Percentiles rank a stretch among this genome's conserved stretches.
Conservation (phyloP, 352 stramenopile genomes). For the Pythium pyrilobum region DNA sequence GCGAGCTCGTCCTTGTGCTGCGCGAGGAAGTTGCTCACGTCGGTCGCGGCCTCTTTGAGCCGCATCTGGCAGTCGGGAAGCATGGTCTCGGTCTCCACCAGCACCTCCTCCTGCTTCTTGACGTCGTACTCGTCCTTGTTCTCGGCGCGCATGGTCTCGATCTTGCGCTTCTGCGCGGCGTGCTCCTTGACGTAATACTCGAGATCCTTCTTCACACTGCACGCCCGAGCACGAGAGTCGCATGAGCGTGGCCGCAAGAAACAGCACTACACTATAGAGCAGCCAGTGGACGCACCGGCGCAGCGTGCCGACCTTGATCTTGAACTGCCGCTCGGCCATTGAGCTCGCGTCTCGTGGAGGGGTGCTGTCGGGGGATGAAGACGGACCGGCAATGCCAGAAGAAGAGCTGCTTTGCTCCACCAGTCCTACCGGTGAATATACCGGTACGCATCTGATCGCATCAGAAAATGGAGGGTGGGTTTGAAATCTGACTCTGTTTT, state of each 20-base stretch:
- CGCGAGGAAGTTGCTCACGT: conserved; percentile 48
- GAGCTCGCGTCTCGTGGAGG: background rate
- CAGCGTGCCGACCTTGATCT: conserved; percentile 81
- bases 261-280: background rate
- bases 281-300: conserved; percentile 30
- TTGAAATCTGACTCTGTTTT: too few species aligned
- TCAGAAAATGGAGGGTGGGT: too few species aligned
- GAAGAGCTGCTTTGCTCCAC: too few species aligned
- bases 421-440: too few species aligned
- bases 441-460: too few species aligned
- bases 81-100: conserved; percentile 79
- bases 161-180: conserved; percentile 42
- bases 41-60: conserved; percentile 47
- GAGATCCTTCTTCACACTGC: conserved; percentile 77
- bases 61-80: conserved; percentile 70
- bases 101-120: conserved; percentile 77
- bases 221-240: background rate
- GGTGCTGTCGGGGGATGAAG: too few species aligned
- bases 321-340: conserved; percentile 69
- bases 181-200: conserved; percentile 81
- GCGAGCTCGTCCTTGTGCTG: conserved; percentile 34
- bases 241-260: background rate
- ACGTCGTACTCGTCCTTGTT: conserved; percentile 65
- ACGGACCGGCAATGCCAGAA: too few species aligned
- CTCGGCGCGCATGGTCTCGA: conserved; percentile 60